These are phyloP conservation scores for Dendrothele bispora DNA, from an alignment of 768 basidiomycete genomes.

Conservation along the genomic window DNA sequence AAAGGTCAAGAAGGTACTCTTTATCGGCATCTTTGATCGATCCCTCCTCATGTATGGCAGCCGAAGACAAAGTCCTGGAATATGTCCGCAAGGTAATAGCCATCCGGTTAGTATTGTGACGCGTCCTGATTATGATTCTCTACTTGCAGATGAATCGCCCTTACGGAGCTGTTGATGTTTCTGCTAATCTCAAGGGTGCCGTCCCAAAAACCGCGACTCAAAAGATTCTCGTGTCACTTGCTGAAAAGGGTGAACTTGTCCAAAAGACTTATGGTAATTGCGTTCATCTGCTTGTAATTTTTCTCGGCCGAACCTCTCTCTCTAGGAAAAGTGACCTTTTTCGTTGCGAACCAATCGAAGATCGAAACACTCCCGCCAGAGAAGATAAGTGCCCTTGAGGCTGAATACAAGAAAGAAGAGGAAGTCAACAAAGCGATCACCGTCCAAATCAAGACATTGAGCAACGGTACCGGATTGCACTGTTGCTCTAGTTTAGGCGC, in stretches of 20 bases:
- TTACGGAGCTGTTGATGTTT: slow-evolving; percentile 88
- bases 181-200: slow-evolving; percentile 87
- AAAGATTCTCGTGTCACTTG: slow-evolving; percentile 77
- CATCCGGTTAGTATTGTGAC: background rate
- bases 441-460: slow-evolving; percentile 49
- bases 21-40: background rate
- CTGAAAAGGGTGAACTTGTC: slow-evolving; percentile 82
- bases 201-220: slow-evolving; percentile 83
- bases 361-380: slow-evolving; percentile 64
- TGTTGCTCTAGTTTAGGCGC: slow-evolving; percentile 7
- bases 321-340: slow-evolving; percentile 82
- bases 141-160: slow-evolving; percentile 82
- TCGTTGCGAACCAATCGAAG: slow-evolving; percentile 79
- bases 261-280: slow-evolving; percentile 88
- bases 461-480: slow-evolving; percentile 38
- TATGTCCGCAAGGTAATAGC: slow-evolving; percentile 63
- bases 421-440: slow-evolving; percentile 58
- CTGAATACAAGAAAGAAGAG: slow-evolving; percentile 53
- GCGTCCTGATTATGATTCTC: background rate
- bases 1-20: slow-evolving; percentile 72
- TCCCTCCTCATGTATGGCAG: slow-evolving; percentile 30
- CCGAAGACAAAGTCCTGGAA: slow-evolving; percentile 73
- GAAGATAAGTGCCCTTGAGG: slow-evolving; percentile 59
- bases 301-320: background rate
- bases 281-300: slow-evolving; percentile 15